Percentiles rank a stretch among this genome's conserved stretches.
Evolutionary conservation across 2,329 filamentous ascomycete species (phyloP).

Genomic region (Fusarium sulawesiense): DNA sequence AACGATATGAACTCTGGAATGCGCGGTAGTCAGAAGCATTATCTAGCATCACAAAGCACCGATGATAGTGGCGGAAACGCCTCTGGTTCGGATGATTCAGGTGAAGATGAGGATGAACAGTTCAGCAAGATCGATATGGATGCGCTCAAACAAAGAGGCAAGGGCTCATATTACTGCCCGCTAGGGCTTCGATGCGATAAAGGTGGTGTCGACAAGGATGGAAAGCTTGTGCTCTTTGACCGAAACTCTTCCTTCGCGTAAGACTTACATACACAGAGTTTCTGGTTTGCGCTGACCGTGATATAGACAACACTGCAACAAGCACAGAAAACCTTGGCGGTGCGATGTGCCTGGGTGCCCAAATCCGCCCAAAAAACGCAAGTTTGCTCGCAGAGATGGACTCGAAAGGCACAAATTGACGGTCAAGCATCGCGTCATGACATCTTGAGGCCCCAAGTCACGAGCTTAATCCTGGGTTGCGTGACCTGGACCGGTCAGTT

Average conservation of each 20-base stretch:
- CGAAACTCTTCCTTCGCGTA: conserved; percentile 58
- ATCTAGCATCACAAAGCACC: conserved; percentile 39
- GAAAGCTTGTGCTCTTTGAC: conserved; percentile 54
- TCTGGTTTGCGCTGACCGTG: conserved; percentile 32
- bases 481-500: conserved; percentile 44
- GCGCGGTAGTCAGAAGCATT: conserved; percentile 39
- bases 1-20: conserved; percentile 40
- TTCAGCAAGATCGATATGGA: conserved; percentile 55
- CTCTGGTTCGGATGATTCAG: conserved; percentile 49
- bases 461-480: conserved; percentile 23
- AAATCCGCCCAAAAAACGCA: conserved; percentile 56
- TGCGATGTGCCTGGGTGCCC: conserved; percentile 55
- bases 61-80: conserved; percentile 28
- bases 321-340: conserved; percentile 57
- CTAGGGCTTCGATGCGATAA: conserved; percentile 53
- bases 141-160: conserved; percentile 54
- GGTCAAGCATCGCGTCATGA: conserved; percentile 52
- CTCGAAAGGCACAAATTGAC: conserved; percentile 56
- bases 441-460: conserved; percentile 39
- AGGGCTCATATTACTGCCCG: conserved; percentile 54
- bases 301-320: conserved; percentile 57
- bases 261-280: conserved; percentile 26
- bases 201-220: conserved; percentile 55
- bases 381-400: conserved; percentile 56
- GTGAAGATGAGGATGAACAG: conserved; percentile 51